Evolutionary conservation across 805 yeast genomes (phyloP).

Genomic region (Saccharomycopsis oosterbeekiorum): DNA sequence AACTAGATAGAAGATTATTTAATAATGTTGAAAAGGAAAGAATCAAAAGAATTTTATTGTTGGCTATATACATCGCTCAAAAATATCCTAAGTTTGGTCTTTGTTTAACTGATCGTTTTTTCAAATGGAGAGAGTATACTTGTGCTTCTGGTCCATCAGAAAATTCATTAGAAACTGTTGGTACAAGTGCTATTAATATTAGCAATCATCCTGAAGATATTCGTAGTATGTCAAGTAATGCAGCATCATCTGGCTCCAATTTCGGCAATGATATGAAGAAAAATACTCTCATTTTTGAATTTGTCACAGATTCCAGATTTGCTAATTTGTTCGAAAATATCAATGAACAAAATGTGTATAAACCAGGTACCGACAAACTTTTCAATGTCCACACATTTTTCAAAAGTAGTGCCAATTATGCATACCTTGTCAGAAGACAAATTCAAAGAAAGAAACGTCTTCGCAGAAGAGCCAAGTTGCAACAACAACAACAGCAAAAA

Average conservation of each 20-base stretch:
- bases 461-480: not conserved
- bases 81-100: slow-evolving; percentile 43
- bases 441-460: not conserved
- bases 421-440: slow-evolving; percentile 3
- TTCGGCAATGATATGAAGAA: slow-evolving; percentile 5
- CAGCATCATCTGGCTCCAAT: not conserved
- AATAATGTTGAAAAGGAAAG: slow-evolving; percentile 38
- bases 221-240: not conserved
- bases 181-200: not conserved
- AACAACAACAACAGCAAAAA: not conserved
- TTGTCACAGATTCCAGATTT: slow-evolving; percentile 32
- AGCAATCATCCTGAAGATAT: slow-evolving; percentile 15
- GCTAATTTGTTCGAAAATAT: slow-evolving; percentile 31
- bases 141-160: slow-evolving; percentile 17
- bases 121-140: slow-evolving; percentile 26
- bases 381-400: slow-evolving; percentile 15
- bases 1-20: slow-evolving; percentile 15
- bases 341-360: slow-evolving; percentile 25
- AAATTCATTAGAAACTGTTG: not conserved
- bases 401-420: slow-evolving; percentile 12
- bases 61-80: slow-evolving; percentile 44
- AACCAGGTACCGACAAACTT: not conserved
- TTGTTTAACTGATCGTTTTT: slow-evolving; percentile 35
- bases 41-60: slow-evolving; percentile 39
- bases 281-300: slow-evolving; percentile 15